phyloP scores from a whole-genome alignment of 495 filamentous ascomycete species.

The Penicillium argentinense region DNA sequence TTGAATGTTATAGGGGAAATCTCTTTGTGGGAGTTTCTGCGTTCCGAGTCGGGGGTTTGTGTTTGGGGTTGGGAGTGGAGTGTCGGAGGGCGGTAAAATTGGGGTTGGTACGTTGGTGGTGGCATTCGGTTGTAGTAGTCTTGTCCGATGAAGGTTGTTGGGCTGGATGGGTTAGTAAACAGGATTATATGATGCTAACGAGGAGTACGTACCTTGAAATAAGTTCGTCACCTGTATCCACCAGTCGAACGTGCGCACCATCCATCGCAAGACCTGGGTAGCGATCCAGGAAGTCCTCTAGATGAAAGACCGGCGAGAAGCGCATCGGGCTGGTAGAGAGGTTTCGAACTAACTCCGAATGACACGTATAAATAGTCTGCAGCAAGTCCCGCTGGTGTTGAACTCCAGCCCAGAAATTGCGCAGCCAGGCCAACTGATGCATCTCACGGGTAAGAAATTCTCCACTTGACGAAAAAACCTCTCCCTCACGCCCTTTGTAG shows the following conservation, averaged over 20 bases:
- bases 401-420: conserved; percentile 71
- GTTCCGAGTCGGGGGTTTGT: conserved; percentile 14
- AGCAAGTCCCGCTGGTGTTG: conserved; percentile 78
- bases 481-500: conserved; percentile 66
- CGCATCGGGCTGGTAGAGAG: conserved; percentile 63
- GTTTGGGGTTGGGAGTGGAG: conserved; percentile 12
- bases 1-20: background rate
- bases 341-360: conserved; percentile 71
- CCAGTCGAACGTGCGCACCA: conserved; percentile 54
- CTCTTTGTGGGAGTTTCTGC: conserved; percentile 12
- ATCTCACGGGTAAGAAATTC: conserved; percentile 76
- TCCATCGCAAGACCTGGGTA: conserved; percentile 59
- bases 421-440: conserved; percentile 72
- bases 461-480: conserved; percentile 62
- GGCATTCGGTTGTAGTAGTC: conserved; percentile 22
- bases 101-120: conserved; percentile 15
- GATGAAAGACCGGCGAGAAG: conserved; percentile 75
- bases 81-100: conserved; percentile 14
- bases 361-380: conserved; percentile 68
- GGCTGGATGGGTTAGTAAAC: too few species aligned
- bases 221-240: conserved; percentile 53
- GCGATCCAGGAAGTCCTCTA: conserved; percentile 84
- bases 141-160: conserved; percentile 19
- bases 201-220: conserved; percentile 40
- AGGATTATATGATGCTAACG: too few species aligned